A percentile compares a stretch with the other conserved stretches of the same genome.
Conservation (phyloP, 2,329 filamentous ascomycete genomes). For the Neopestalotiopsis sp. region DNA sequence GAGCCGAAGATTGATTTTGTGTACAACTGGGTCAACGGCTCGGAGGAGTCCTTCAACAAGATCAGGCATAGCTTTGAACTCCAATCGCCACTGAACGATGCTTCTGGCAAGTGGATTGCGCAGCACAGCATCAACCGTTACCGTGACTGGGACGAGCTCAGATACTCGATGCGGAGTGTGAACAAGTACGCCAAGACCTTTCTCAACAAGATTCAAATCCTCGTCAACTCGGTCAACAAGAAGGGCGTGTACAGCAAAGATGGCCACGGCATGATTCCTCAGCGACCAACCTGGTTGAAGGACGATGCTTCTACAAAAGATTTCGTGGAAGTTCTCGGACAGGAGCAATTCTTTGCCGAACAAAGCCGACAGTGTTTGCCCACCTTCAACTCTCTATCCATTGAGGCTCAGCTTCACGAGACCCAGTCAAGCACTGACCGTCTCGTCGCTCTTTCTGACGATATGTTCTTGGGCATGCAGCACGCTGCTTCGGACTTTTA, state of each 20-base stretch:
- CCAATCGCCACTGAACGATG: conserved; percentile 46
- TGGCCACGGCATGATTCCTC: conserved; percentile 32
- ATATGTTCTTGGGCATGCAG: conserved; percentile 48
- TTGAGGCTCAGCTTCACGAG: conserved; percentile 49
- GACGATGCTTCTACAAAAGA: conserved; percentile 35
- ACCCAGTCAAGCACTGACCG: conserved; percentile 46
- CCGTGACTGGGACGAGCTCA: conserved; percentile 50
- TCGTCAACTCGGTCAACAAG: conserved; percentile 45
- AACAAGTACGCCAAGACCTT: conserved; percentile 46
- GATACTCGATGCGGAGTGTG: conserved; percentile 48
- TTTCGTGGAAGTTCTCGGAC: conserved; percentile 43
- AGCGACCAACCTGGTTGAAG: conserved; percentile 44
- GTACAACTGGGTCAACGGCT: conserved; percentile 51
- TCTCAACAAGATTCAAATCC: conserved; percentile 48
- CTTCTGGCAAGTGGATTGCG: conserved; percentile 45
- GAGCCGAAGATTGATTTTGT: conserved; percentile 51
- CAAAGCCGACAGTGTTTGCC: conserved; percentile 44
- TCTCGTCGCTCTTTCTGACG: conserved; percentile 48
- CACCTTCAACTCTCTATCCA: conserved; percentile 50
- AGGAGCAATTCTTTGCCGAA: conserved; percentile 48
- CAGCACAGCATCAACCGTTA: conserved; percentile 49
- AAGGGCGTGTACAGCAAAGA: conserved; percentile 29
- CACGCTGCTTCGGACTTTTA: conserved; percentile 49
- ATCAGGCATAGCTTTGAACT: conserved; percentile 45
- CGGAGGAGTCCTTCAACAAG: conserved; percentile 41